A percentile compares a stretch with the other conserved stretches of the same genome.
These are phyloP conservation scores for Echeveria elegans DNA, from an alignment of 164 flowering plant species.

Conservation along the genomic window DNA sequence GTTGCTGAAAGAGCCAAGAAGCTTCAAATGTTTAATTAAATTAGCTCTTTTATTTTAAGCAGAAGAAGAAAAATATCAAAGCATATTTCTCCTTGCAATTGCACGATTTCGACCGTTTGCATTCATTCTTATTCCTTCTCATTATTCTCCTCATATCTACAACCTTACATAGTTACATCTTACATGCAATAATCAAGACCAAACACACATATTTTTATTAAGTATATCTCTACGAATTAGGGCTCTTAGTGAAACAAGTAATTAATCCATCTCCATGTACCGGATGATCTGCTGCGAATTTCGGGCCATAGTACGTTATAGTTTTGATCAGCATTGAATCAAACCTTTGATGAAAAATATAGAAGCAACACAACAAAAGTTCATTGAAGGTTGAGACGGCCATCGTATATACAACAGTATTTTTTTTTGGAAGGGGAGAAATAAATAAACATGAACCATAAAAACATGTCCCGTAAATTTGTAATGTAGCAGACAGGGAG, in stretches of 20 bases:
- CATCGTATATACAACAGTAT: too few species aligned
- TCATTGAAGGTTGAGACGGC: too few species aligned
- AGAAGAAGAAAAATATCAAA: neutral
- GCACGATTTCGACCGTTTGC: neutral
- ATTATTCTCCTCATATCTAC: neutral
- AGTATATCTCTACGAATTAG: neutral
- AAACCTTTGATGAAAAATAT: too few species aligned
- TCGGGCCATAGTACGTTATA: neutral
- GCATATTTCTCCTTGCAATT: neutral
- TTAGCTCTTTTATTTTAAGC: neutral
- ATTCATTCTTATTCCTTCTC: neutral
- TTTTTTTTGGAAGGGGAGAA: too few species aligned
- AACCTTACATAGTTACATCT: too few species aligned
- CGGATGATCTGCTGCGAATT: too few species aligned
- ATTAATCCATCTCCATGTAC: neutral
- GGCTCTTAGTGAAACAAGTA: neutral
- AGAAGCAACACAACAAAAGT: too few species aligned
- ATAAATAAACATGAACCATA: neutral
- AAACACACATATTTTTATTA: neutral
- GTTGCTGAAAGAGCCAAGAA: slow-evolving; percentile 3
- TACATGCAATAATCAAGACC: neutral
- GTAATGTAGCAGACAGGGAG: neutral
- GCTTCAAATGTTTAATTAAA: neutral
- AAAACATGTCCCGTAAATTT: neutral
- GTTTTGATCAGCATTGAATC: neutral